phyloP scores from a whole-genome alignment of 805 yeast species.

The Huiozyma sinensis region DNA sequence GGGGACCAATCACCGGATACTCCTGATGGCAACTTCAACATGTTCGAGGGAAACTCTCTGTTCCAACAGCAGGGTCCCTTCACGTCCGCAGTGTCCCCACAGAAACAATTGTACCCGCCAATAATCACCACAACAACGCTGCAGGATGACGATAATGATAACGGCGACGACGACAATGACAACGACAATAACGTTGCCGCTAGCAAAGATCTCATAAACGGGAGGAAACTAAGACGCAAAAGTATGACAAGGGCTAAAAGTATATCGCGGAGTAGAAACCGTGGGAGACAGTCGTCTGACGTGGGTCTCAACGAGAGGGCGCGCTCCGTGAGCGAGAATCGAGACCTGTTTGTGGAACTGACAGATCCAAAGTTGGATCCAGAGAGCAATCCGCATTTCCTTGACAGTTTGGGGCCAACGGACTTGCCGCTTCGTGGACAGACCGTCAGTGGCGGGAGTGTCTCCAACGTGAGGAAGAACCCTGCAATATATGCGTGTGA shows the following conservation, averaged over 20 bases:
- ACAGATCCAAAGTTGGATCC: slow-evolving; percentile 14
- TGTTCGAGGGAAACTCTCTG: background rate
- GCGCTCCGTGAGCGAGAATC: slow-evolving; percentile 23
- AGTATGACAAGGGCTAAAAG: slow-evolving; percentile 9
- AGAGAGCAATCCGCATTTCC: background rate
- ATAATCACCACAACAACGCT: background rate
- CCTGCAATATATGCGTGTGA: slow-evolving; percentile 47
- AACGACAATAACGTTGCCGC: slow-evolving; percentile 7
- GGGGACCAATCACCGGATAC: background rate
- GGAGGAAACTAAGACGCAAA: slow-evolving; percentile 17
- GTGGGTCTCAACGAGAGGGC: slow-evolving; percentile 17
- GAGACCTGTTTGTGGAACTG: slow-evolving; percentile 22
- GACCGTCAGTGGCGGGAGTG: no score
- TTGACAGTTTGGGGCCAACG: background rate
- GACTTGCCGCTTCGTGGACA: background rate
- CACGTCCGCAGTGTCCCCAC: slow-evolving; percentile 2
- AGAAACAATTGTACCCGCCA: slow-evolving; percentile 1
- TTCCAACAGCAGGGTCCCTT: background rate
- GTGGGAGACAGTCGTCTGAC: slow-evolving; percentile 8
- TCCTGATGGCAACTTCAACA: background rate
- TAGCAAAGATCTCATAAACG: slow-evolving; percentile 20
- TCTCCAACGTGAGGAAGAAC: slow-evolving; percentile 9
- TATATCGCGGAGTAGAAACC: slow-evolving; percentile 6
- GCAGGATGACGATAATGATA: background rate
- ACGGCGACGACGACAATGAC: slow-evolving; percentile 2